phyloP scores from a whole-genome alignment of 2,329 filamentous ascomycete species.

The Lomentospora prolificans region DNA sequence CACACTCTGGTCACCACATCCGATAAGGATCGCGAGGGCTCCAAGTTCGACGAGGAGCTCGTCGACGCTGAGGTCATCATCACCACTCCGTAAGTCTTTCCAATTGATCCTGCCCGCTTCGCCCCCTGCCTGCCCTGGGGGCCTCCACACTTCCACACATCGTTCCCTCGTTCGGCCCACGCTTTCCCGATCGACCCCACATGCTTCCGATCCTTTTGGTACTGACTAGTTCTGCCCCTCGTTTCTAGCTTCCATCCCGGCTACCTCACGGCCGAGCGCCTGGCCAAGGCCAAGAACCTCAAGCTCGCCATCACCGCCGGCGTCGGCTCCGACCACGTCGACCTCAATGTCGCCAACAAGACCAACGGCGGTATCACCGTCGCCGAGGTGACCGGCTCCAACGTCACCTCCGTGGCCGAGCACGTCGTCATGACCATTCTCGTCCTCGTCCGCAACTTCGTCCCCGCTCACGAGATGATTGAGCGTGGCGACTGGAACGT shows the following conservation, averaged over 20 bases:
- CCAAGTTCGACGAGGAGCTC: constrained; percentile 88
- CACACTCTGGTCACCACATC: constrained; percentile 96
- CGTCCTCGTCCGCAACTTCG: constrained; percentile 91
- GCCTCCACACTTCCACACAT: too few relatives aligned
- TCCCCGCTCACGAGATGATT: constrained; percentile 93
- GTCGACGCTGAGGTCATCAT: constrained; percentile 98
- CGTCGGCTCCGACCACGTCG: constrained; percentile 97
- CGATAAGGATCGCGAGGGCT: constrained; percentile 92
- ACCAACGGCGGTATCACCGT: constrained; percentile 97
- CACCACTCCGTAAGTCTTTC: constrained; percentile 85
- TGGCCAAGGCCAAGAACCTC: constrained; percentile 97
- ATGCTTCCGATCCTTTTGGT: too few relatives aligned
- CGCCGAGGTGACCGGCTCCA: constrained; percentile 94
- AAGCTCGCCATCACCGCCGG: constrained; percentile 95
- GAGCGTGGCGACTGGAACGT: constrained; percentile 88
- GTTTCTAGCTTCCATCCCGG: constrained; percentile 80
- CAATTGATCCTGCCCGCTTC: too few relatives aligned
- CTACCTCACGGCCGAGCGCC: constrained; percentile 91
- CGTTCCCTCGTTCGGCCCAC: background rate
- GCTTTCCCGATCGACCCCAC: too few relatives aligned
- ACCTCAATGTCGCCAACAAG: constrained; percentile 93
- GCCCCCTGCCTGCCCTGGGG: too few relatives aligned
- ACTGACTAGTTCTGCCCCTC: background rate
- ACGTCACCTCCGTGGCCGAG: constrained; percentile 97
- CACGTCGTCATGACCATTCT: constrained; percentile 99